Base-by-base conservation (phyloP, 2,329 filamentous ascomycete genomes). In the Graphilbum ipis-grandicollis region DNA sequence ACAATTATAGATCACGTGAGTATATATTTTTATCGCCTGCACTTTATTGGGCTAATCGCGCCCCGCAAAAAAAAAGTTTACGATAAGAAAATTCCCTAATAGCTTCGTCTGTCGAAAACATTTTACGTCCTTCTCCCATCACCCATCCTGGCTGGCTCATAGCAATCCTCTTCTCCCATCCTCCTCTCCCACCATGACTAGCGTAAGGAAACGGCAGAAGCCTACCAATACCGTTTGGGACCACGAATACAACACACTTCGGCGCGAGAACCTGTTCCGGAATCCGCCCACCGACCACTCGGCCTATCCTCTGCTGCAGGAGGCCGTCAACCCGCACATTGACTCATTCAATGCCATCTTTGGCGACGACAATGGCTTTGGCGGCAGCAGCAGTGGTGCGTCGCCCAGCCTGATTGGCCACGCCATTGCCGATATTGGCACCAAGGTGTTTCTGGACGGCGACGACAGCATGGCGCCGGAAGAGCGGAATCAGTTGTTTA, bases 311-410 rank as follows among this genome's bases (percentile, higher is more conserved):
- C 71, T 80, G 18, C 72, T 98, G 34, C 79, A 86, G 49, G 71
- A 71, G 42, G 82, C 88, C n/a, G 76, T 96, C 41, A 69, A 81
- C 46, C 90, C 90, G 35, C 90, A 98, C 57, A 79, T 96, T 48
- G 78, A 94, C 51, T 90, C 90, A 7, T 98, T 94, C 71, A 93
- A 98, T 63, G 76, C 76, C 36, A 67, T 96, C 34, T 92, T 94
- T 53, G 22, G 34, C 15, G 71, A 75, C 23, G 65, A 68, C 40
- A 68, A 78, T 56, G 83, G 81, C 35, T 58, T 56, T 44, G 36
- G 26, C 13, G 26, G 36, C 17, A 9, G 29, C n/a, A 13, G 8
- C 5, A 18, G 19, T 19, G 9, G 31, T 5, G 28, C 23, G 9
- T 15, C 13, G 33, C 7, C 14, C 18, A 18, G 17, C 19, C 54